Base-by-base conservation (phyloP, 106 monocot genomes). In the Alisma plantagoaquatica region DNA sequence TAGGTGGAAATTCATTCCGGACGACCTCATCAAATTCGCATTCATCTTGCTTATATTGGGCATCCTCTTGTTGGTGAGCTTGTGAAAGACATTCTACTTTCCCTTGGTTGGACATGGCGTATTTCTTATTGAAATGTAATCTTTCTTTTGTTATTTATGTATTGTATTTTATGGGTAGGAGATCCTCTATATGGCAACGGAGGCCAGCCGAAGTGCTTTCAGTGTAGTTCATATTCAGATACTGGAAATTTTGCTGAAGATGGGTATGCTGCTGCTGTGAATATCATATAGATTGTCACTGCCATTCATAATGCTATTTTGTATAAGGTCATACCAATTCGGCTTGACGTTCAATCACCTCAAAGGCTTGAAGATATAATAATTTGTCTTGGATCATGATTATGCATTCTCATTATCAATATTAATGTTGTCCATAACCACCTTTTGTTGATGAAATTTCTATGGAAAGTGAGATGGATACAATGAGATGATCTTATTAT, bases 1-100 rank as follows among this genome's bases (percentile, higher is more conserved):
- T 52, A 87, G 93, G 87, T 81, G 56, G 79, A 94, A 56, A 94
- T 94, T 54, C 87, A 94, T 27, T 77, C 87, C 19, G 93, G 93
- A 33, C 61, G 87, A 18, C 93, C 87, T 26, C 93, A 94, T 60
- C 93, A 94, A 69, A 94, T 94, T 61, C 76, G 93, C 29, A 94
- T 94, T 69, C 93, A 94, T 67, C 72, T 84, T 65, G 76, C 93
- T 46, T 94, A 62, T 58, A 65, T 78, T 56, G 93, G 93, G 16
- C 80, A 94, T 71, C 93, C 93, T 47, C 87, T 94, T 68, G 48
- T 80, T 61, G 93, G 93, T 71, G 54, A 60, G 32, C 59, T 53
- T 19, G 17, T 28, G 27, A 15, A 29, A 15, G 19, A 32, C 27
- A 8, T 27, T 45, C 14, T 30, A 29, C 46, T 0, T 15, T 16